phyloP scores from a whole-genome alignment of 2,329 filamentous ascomycete genomes.

The Aspergillus phoenicis region DNA sequence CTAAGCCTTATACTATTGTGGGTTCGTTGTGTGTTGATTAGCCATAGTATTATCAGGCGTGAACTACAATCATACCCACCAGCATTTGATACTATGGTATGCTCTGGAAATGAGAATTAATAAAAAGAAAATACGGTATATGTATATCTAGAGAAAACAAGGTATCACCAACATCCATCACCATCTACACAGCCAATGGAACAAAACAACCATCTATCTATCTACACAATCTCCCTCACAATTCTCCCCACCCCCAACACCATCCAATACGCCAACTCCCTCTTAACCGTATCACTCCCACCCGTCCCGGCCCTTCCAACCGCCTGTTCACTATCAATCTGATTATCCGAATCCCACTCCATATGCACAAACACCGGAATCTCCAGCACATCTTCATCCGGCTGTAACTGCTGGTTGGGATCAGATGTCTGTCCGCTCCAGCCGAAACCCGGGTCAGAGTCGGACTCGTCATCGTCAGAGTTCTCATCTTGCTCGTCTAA shows the following conservation, averaged over 20 bases:
- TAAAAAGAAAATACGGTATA: not conserved
- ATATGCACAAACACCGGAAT: conserved; percentile 92
- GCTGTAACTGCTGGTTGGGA: conserved; percentile 28
- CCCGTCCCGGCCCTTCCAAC: conserved; percentile 50
- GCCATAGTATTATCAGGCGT: too few species aligned
- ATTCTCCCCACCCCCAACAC: conserved; percentile 87
- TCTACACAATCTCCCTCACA: conserved; percentile 34
- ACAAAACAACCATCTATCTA: conserved; percentile 9
- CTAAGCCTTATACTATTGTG: too few species aligned
- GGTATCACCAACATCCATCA: conserved; percentile 1
- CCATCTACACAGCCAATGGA: conserved; percentile 9
- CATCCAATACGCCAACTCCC: conserved; percentile 94
- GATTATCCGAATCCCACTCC: conserved; percentile 76
- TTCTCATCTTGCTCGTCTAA: conserved; percentile 30
- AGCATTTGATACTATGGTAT: too few species aligned
- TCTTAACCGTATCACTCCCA: conserved; percentile 68
- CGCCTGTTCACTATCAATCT: conserved; percentile 42
- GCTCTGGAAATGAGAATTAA: too few species aligned
- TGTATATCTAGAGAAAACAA: not conserved
- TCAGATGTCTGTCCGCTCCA: conserved; percentile 27
- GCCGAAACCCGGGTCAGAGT: conserved; percentile 24
- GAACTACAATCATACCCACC: too few species aligned
- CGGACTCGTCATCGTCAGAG: conserved; percentile 33
- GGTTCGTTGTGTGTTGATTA: too few species aligned
- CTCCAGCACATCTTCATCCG: conserved; percentile 71